Conservation (phyloP, 202 grass and related monocot species). For the Setaria viridis region DNA sequence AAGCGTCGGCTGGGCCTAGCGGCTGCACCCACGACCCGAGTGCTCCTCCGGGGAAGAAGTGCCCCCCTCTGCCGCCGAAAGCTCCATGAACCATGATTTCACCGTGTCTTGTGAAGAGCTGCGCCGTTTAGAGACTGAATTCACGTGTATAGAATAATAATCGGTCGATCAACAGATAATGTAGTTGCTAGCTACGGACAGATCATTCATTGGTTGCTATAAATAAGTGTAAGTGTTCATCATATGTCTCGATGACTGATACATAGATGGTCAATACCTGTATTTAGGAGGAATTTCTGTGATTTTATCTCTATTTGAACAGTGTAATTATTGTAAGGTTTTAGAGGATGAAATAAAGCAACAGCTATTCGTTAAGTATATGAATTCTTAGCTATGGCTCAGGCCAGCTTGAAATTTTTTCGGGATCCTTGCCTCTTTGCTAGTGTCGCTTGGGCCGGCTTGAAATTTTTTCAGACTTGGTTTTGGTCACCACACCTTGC, state of each 20-base stretch:
- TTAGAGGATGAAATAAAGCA: no score
- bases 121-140: not conserved
- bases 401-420: no score
- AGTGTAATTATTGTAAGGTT: no score
- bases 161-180: not conserved
- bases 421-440: no score
- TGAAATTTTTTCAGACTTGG: no score
- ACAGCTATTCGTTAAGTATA: no score
- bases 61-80: not conserved
- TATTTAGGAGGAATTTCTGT: no score
- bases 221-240: not conserved
- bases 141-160: not conserved
- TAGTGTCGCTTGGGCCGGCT: no score
- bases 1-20: not conserved
- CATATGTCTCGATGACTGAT: not conserved
- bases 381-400: no score
- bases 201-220: not conserved
- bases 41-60: not conserved
- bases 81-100: not conserved
- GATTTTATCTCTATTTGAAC: no score
- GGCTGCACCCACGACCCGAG: not conserved
- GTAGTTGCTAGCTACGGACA: not conserved
- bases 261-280: not conserved
- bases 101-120: not conserved
- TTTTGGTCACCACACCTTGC: no score